Evolutionary conservation across 768 basidiomycete genomes (phyloP), one percentile per base, ranked within the genome.

Genomic region (Mycena filopes): DNA sequence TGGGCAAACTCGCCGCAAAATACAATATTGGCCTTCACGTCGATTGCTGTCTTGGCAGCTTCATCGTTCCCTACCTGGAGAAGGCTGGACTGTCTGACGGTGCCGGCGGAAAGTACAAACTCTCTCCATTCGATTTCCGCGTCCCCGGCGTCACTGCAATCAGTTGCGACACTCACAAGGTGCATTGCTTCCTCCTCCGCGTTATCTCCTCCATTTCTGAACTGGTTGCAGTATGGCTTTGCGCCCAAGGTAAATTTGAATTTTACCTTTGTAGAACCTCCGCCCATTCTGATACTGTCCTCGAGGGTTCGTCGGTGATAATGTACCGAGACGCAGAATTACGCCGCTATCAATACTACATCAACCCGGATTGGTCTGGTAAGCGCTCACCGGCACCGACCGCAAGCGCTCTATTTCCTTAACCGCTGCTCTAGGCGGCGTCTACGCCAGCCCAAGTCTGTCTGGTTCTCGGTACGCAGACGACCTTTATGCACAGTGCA

Each of bases 131-230:
- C 73, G 97, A 99, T 78, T 99, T 99, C 77, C 81, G 89, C 23
- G 90, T 98, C 2, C 83, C 86, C 3, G 97, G 97, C 4, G 97
- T 99, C 25, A 98, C 96, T 3, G 91, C 90, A 71, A 94, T 98
- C 59, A 96, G 94, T 65, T 98, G 96, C 76, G 97, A 99, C 81
- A 95, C 94, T 9, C 96, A 98, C 81, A 97, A 97, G 82, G 93
- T 91, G 70, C 51, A 36, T 46, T 60, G 45, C 18, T 28, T 62
- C 8, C 26, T 12, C 23, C 41, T 47, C 46, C 21, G 3, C 6
- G 18, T 20, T 48, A 26, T 23, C 41, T 33, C 46, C 49, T 29
- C n/a, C n/a, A n/a, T 42, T 66, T 21, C 59, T 70, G 40, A 66
- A 46, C 43, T 46, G 58, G 25, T 7, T 40, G 23, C 65, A 95